Conservation (phyloP, 306 rosid genomes). For the Oemleria cerasiformis region DNA sequence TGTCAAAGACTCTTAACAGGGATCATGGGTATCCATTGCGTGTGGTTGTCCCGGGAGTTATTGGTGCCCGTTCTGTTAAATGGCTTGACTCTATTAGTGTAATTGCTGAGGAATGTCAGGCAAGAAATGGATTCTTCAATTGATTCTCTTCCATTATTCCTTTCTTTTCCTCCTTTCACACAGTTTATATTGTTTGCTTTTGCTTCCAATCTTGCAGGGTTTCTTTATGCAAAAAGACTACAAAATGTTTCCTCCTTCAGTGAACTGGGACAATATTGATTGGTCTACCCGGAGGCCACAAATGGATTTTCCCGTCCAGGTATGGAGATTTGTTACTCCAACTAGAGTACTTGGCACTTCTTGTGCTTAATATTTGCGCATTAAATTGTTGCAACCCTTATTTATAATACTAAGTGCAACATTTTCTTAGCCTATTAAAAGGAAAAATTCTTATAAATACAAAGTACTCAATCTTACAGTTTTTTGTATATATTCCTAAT, state of each 20-base stretch:
- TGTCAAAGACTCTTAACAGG: slow-evolving; percentile 69
- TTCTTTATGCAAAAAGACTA: slow-evolving; percentile 99
- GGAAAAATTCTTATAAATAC: background rate
- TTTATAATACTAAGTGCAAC: background rate
- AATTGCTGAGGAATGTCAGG: slow-evolving; percentile 86
- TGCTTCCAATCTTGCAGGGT: slow-evolving; percentile 51
- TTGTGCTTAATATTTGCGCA: background rate
- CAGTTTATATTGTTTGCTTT: slow-evolving; percentile 12
- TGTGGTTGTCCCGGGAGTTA: slow-evolving; percentile 87
- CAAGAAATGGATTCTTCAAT: slow-evolving; percentile 30
- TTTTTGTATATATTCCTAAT: background rate
- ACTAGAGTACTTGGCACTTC: background rate
- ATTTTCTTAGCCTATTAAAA: background rate
- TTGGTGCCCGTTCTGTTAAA: slow-evolving; percentile 96
- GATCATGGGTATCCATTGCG: slow-evolving; percentile 98
- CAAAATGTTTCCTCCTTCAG: slow-evolving; percentile 97
- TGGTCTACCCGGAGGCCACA: slow-evolving; percentile 89
- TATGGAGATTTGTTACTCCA: slow-evolving; percentile 25
- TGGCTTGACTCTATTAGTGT: slow-evolving; percentile 80
- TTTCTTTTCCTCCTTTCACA: background rate
- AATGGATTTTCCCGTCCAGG: slow-evolving; percentile 99
- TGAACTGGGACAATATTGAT: slow-evolving; percentile 85
- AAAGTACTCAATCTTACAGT: background rate
- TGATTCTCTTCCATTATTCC: background rate
- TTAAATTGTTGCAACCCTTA: background rate